Base-by-base conservation (phyloP, 2,329 filamentous ascomycete species). In the Fusarium sambucinum region DNA sequence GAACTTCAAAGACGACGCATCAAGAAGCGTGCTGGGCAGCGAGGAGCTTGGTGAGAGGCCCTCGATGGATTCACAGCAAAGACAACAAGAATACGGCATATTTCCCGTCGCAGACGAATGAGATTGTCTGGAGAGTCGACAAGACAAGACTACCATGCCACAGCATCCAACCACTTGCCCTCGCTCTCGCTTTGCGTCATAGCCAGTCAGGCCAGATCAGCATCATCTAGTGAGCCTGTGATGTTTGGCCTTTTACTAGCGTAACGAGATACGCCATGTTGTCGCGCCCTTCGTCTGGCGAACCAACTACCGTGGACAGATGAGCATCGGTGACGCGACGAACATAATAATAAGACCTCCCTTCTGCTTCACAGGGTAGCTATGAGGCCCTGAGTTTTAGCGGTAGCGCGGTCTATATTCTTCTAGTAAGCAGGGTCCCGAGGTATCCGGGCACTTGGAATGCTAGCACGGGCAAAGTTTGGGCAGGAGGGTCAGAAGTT, bases 1-100 rank as follows among this genome's bases (percentile, higher is more conserved):
- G 59, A 78, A 16, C 69, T 78, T 47, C 66, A 69, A 35, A 64
- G 72, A 55, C 69, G 66, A 47, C 72, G 68, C 42, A 68, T 75
- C 27, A 53, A 61, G n/a, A 71, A 61, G 27, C 59, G 60, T 50
- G 65, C 61, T 8, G 59, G 66, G 27, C 40, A 40, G 11, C 56
- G 42, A 44, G 38, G 38, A 46, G 37, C 29, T 30, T 66, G 56
- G 44, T 50, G 21, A 37, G 5, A 30, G n/a, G 35, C 23, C 19
- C n/a, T 12, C 11, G 5, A 21, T 27, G 21, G 25, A 25, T 27
- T 23, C 44, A 37, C 42, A 35, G 30, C 23, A 33, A 37, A 44
- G 14, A 21, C 32, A 35, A 14, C 25, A n/a, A 35, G 30, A 33
- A 29, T 3, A 40, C 57, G n/a, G 21, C 17, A 40, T 11, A 29